Conservation (phyloP, 768 basidiomycete genomes). For the Suillus sp. region DNA sequence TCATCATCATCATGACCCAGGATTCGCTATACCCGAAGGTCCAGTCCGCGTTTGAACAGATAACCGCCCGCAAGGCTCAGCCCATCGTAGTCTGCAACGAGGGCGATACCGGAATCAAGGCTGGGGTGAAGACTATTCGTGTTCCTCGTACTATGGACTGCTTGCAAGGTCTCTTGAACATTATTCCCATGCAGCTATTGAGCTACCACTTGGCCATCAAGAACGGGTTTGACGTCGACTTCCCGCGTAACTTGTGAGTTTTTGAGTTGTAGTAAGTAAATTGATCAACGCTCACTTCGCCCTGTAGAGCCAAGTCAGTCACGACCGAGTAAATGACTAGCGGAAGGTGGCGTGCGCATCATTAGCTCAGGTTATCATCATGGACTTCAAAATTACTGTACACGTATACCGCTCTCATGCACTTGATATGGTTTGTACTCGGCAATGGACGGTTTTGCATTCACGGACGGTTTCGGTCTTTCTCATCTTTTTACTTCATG, state of each 20-base stretch:
- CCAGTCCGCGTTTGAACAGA: conserved; percentile 93
- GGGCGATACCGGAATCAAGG: conserved; percentile 77
- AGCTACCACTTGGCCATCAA: conserved; percentile 95
- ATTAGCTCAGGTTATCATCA: conserved; percentile 7
- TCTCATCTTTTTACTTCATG: conserved; percentile 8
- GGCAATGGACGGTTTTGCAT: conserved; percentile 33
- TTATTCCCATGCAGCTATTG: conserved; percentile 93
- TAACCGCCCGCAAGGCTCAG: conserved; percentile 95
- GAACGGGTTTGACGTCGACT: conserved; percentile 97
- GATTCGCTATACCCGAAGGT: conserved; percentile 99
- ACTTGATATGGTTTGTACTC: conserved; percentile 26
- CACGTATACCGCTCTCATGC: conserved; percentile 18
- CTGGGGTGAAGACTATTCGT: conserved; percentile 83
- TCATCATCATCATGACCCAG: conserved; percentile 99
- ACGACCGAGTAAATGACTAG: conserved; percentile 59
- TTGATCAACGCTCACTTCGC: conserved; percentile 16
- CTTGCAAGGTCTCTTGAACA: conserved; percentile 93
- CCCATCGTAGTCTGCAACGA: conserved; percentile 96
- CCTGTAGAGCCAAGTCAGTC: conserved; percentile 70
- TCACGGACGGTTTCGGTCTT: conserved; percentile 20
- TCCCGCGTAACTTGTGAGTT: conserved; percentile 92
- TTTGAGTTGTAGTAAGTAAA: conserved; percentile 4
- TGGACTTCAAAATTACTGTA: conserved; percentile 22
- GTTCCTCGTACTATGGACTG: conserved; percentile 95
- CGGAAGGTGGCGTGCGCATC: conserved; percentile 1